phyloP scores from a whole-genome alignment of 768 basidiomycete genomes.

The Leccinum broughii region DNA sequence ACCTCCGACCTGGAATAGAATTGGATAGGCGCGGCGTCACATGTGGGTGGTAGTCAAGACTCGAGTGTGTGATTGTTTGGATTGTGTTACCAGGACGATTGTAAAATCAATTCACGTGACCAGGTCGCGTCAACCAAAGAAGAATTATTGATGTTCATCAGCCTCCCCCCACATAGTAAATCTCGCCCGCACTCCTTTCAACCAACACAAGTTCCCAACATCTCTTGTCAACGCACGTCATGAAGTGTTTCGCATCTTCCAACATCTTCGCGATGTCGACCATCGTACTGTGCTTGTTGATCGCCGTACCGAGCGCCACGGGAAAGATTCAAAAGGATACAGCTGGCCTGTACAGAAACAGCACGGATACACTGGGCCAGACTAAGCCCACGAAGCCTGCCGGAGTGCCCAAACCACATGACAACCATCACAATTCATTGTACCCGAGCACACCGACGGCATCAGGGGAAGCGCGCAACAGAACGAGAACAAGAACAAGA shows the following conservation, averaged over 20 bases:
- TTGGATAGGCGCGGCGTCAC: conserved; percentile 9
- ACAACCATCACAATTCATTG: conserved; percentile 5
- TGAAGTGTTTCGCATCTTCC: conserved; percentile 10
- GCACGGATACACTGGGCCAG: neutral
- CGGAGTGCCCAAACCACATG: neutral
- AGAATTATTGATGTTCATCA: neutral
- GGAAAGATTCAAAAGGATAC: neutral
- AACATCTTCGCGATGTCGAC: conserved; percentile 15
- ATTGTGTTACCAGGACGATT: too few relatives aligned
- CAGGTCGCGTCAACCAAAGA: conserved; percentile 3
- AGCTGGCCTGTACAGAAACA: conserved; percentile 10
- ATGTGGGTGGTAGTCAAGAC: too few relatives aligned
- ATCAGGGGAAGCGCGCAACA: neutral
- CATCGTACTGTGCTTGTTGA: conserved; percentile 13
- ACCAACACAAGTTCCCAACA: conserved; percentile 5
- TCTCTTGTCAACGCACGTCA: neutral
- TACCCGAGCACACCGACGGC: neutral
- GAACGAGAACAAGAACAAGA: conserved; percentile 1
- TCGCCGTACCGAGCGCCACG: conserved; percentile 6
- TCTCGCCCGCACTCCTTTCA: conserved; percentile 15
- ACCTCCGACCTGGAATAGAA: conserved; percentile 10
- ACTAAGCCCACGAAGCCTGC: neutral
- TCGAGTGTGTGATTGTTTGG: too few relatives aligned
- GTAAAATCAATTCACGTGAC: conserved; percentile 26
- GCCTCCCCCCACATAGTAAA: neutral